phyloP scores from a whole-genome alignment of 1,139 yeast genomes.

The Blastobotrys petasosporus region DNA sequence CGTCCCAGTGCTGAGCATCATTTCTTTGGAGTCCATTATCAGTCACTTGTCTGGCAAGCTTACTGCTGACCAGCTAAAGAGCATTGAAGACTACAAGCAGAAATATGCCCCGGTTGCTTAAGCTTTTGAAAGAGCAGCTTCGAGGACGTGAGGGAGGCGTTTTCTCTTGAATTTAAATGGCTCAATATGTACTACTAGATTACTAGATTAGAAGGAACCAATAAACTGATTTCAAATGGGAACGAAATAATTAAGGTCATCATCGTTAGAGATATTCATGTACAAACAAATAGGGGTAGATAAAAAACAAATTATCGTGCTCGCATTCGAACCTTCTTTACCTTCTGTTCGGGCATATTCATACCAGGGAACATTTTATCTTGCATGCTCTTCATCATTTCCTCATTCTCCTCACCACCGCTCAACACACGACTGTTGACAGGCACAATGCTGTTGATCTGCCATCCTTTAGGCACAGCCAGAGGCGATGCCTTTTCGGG shows the following conservation, averaged over 20 bases:
- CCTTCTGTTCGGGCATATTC: conserved; percentile 23
- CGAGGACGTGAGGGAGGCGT: no score
- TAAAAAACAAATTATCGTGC: conserved; percentile 1
- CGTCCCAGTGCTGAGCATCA: conserved; percentile 81
- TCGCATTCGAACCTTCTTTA: conserved; percentile 26
- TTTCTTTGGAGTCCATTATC: conserved; percentile 69
- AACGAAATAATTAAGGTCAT: background rate
- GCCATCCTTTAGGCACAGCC: conserved; percentile 77
- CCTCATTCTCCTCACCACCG: conserved; percentile 81
- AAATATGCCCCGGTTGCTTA: conserved; percentile 23
- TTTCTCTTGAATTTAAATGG: no score
- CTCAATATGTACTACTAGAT: background rate
- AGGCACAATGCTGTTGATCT: conserved; percentile 82
- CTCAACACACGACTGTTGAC: conserved; percentile 70
- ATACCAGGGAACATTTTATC: conserved; percentile 30
- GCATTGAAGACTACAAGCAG: conserved; percentile 33
- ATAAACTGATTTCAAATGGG: background rate
- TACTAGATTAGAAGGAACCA: background rate
- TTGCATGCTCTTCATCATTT: conserved; percentile 43
- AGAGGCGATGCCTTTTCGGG: conserved; percentile 57
- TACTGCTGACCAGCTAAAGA: conserved; percentile 36
- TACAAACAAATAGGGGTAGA: background rate
- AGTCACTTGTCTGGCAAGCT: conserved; percentile 48
- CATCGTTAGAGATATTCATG: background rate
- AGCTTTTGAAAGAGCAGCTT: background rate